Base-by-base conservation (phyloP, 768 basidiomycete genomes). In the Chlorophyllum brunneum region DNA sequence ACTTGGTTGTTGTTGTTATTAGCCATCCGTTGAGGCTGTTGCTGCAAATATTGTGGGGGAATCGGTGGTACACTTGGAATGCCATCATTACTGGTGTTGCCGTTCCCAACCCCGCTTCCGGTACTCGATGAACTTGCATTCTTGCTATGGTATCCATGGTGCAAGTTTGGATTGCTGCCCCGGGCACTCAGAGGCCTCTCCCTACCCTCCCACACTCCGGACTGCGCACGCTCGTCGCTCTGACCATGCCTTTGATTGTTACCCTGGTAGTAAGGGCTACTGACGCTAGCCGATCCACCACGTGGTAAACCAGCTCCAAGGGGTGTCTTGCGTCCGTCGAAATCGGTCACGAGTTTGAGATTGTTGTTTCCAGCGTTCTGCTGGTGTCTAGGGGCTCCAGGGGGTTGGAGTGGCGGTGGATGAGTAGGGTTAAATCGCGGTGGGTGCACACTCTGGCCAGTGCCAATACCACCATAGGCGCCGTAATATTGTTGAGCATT, bases 31-130 rank as follows among this genome's bases (percentile, higher is more conserved):
- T 76, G 72, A 39, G 77, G 75, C 54, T 76, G 78, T 55, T 85
- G 82, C 55, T 82, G 85, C 20, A 89, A 70, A 61, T 83, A 90
- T 63, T 91, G 88, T 24, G 75, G 64, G 20, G 89, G 89, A 54
- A 91, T 84, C 29, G 82, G 71, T 1, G 89, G 88, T 5, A 90
- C 85, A 42, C 68, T 85, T 5, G 87, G 86, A 24, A 87, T 69
- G 24, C 60, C 59, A 8, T 68, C 72, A 44, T 65, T 63, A 40
- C 63, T 63, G 23, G 61, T 57, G 50, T 61, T 63, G 31, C 63
- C 58, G 54, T 49, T 62, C 5, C 64, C 65, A 47, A 68, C 70
- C 48, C 60, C 59, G 31, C 66, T 78, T 54, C 20, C 58, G 49
- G 33, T 57, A 58, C 58, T 72, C 70, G 44, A 61, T 61, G 70